Evolutionary conservation across 2,329 filamentous ascomycete genomes (phyloP).

Genomic region (Cryphonectria nitschkei): DNA sequence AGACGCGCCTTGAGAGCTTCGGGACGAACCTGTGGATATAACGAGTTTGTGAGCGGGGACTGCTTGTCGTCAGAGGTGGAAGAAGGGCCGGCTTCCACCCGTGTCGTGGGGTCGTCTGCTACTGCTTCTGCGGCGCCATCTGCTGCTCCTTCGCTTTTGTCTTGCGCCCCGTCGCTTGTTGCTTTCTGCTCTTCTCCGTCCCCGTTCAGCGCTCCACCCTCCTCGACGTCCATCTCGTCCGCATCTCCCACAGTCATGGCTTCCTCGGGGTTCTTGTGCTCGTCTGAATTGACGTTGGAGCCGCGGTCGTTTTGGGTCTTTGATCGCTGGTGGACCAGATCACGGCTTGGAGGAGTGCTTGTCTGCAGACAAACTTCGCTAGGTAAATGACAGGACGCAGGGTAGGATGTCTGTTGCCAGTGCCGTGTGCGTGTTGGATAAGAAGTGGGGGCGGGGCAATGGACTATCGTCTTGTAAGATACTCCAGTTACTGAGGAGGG

Average conservation of each 20-base stretch:
- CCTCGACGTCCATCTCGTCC: conserved; percentile 43
- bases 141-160: conserved; percentile 35
- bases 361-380: neutral
- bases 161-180: conserved; percentile 40
- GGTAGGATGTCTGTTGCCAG: too few relatives aligned
- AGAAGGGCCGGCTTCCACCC: conserved; percentile 14
- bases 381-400: too few relatives aligned
- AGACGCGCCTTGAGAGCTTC: conserved; percentile 78
- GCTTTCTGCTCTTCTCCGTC: conserved; percentile 41
- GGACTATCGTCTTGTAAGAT: neutral
- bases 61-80: conserved; percentile 31
- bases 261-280: conserved; percentile 48
- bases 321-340: conserved; percentile 39
- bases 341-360: neutral
- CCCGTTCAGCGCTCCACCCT: conserved; percentile 42
- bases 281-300: conserved; percentile 49
- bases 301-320: conserved; percentile 39
- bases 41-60: conserved; percentile 42
- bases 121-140: conserved; percentile 9
- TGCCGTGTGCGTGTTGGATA: too few relatives aligned
- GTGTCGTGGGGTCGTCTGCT: conserved; percentile 27
- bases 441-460: too few relatives aligned
- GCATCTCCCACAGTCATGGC: conserved; percentile 38
- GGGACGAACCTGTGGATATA: conserved; percentile 67
- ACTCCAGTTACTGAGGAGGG: neutral